Evolutionary conservation across 202 grass and related monocot species (phyloP).

Genomic region (Eragrostis tef): DNA sequence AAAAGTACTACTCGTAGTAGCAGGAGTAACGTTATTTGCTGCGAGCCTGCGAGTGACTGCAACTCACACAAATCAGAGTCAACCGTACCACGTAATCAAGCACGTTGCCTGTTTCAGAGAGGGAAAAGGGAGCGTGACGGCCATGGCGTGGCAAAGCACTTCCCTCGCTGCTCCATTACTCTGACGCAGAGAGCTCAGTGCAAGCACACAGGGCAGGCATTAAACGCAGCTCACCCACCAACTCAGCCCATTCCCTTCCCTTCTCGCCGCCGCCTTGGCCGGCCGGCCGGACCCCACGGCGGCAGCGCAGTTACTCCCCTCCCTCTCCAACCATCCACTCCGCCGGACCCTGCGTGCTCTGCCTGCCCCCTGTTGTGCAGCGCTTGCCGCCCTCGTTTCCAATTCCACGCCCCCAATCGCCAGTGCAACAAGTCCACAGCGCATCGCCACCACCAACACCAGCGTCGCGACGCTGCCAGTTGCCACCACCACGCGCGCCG

Average conservation of each 20-base stretch:
- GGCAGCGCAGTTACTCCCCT: conserved; percentile 37
- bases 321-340: neutral
- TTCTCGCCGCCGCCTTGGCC: neutral
- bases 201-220: conserved; percentile 24
- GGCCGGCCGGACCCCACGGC: neutral
- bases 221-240: conserved; percentile 49
- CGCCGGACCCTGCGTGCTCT: neutral
- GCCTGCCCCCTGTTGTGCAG: too few relatives aligned
- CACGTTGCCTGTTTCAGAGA: neutral
- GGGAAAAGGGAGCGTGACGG: neutral
- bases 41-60: neutral
- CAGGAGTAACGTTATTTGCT: neutral
- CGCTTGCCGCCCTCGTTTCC: neutral
- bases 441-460: neutral
- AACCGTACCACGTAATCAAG: neutral
- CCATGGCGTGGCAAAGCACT: conserved; percentile 29
- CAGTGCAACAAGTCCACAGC: neutral
- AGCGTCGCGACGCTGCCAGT: neutral
- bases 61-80: neutral
- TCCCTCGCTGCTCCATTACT: neutral
- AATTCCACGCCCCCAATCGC: neutral
- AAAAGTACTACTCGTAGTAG: too few relatives aligned
- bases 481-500: neutral
- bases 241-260: neutral
- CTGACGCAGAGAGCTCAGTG: conserved; percentile 5